Evolutionary conservation across 2,329 filamentous ascomycete genomes (phyloP), one percentile per base, ranked within the genome.

Genomic region (Ramichloridium luteum): DNA sequence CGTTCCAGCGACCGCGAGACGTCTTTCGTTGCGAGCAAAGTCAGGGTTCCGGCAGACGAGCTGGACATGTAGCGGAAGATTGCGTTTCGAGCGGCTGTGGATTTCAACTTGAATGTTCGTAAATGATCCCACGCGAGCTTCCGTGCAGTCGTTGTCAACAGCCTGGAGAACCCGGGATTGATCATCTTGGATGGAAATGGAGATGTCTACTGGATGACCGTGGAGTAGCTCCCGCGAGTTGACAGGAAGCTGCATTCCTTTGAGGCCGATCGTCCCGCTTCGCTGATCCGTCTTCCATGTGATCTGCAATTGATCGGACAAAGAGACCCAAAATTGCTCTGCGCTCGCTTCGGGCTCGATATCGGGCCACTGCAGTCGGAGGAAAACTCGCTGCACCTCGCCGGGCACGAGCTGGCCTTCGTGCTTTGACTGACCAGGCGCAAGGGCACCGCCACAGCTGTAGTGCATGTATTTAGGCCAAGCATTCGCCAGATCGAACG

Each of bases 401-500:
- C 44, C 44, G 6, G 46, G 43, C 2, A 40, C 36, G n/a, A 43
- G 29, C 5, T 16, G 6, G 16, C 36, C 36, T 16, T 35, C 13
- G 10, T 13, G 15, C 10, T 18, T 38, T 29, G 29, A 38, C 4
- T 16, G 5, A 15, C 32, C 36, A 16, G 31, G 13, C 13, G 13
- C 14, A 13, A 15, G 37, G 29, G 31, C 37, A 13, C 37, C 28
- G 23, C 26, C 38, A 28, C 45, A 48, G 6, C 35, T 28, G 20
- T 39, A 49, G 5, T 70, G 65, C 48, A 94, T 72, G 29, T 78
- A 76, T 48, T 74, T 82, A 2, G 84, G 85, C 86, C 86, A 94
- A 1, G 80, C 77, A 50, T 96, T 96, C 34, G 84, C 76, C 16
- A 94, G 63, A 55, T 94, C 88, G 30, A 94, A 64, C 2, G 90